These are phyloP conservation scores for Corylus avellana DNA, from an alignment of 306 rosid genomes.

Conservation along the genomic window DNA sequence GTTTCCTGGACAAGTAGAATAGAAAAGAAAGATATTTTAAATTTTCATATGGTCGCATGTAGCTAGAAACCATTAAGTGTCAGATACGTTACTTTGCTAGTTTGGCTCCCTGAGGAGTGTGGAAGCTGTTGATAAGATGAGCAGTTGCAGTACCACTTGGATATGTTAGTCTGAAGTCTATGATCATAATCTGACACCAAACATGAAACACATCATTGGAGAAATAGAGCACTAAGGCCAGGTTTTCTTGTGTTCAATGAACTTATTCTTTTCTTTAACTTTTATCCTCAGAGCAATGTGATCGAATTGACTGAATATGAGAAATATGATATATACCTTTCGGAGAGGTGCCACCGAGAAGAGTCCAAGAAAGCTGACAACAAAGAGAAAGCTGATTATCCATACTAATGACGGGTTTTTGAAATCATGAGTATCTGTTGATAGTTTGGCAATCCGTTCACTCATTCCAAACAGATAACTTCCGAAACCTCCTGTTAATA, in stretches of 20 bases:
- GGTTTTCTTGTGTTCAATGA: neutral
- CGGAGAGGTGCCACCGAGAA: slow-evolving; percentile 19
- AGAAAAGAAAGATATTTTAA: too few species aligned
- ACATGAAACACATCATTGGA: slow-evolving; percentile 11
- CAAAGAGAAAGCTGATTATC: slow-evolving; percentile 16
- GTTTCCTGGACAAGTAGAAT: slow-evolving; percentile 4
- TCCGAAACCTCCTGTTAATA: slow-evolving; percentile 20
- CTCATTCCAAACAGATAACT: slow-evolving; percentile 17
- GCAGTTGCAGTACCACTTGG: slow-evolving; percentile 75
- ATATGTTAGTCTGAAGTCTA: slow-evolving; percentile 57
- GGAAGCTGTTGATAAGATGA: slow-evolving; percentile 62
- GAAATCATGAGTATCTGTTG: neutral
- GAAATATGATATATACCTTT: neutral
- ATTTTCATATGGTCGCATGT: neutral
- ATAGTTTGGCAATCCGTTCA: slow-evolving; percentile 4
- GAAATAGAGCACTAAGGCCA: neutral
- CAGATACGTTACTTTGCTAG: neutral
- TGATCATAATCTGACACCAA: slow-evolving; percentile 45
- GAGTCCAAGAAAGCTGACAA: slow-evolving; percentile 20
- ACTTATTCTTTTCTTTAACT: neutral
- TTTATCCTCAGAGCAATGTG: neutral
- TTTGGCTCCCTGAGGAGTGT: slow-evolving; percentile 42
- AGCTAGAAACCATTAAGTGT: too few species aligned
- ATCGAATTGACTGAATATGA: neutral
- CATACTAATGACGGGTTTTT: slow-evolving; percentile 22